phyloP scores from a whole-genome alignment of 2,329 filamentous ascomycete species.

The Colletotrichum truncatum region DNA sequence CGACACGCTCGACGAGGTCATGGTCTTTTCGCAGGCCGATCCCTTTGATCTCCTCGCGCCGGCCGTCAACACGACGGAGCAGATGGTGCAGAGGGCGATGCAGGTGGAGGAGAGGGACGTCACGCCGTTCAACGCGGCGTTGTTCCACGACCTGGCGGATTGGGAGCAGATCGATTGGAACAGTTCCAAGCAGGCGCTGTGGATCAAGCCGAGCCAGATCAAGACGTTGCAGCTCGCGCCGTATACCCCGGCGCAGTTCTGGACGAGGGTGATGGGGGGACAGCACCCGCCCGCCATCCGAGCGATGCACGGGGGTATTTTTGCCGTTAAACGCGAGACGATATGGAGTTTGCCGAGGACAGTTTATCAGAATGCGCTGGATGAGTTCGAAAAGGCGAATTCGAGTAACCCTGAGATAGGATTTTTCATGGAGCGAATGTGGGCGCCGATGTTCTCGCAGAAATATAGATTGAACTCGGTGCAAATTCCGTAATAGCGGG shows the following conservation, averaged over 20 bases:
- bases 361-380: constrained; percentile 15
- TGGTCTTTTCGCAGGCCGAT: constrained; percentile 28
- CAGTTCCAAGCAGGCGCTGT: constrained; percentile 18
- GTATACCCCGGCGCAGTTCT: constrained; percentile 28
- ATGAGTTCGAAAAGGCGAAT: constrained; percentile 27
- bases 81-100: constrained; percentile 24
- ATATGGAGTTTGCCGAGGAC: constrained; percentile 18
- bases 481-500: not conserved
- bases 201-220: constrained; percentile 30
- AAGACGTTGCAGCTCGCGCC: constrained; percentile 8
- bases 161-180: constrained; percentile 27
- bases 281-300: constrained; percentile 25
- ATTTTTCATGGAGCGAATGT: constrained; percentile 32
- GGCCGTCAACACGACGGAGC: constrained; percentile 2
- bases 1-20: constrained; percentile 26
- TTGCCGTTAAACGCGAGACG: constrained; percentile 26
- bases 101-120: constrained; percentile 8
- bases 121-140: constrained; percentile 26
- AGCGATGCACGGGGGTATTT: constrained; percentile 31
- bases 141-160: constrained; percentile 28
- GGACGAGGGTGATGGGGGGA: constrained; percentile 12
- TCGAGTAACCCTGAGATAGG: constrained; percentile 29
- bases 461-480: constrained; percentile 13
- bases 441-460: constrained; percentile 30
- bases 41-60: constrained; percentile 25